These are phyloP conservation scores for Limnomonas spitsbergensis DNA, from an alignment of 139 green algal species.

Conservation along the genomic window DNA sequence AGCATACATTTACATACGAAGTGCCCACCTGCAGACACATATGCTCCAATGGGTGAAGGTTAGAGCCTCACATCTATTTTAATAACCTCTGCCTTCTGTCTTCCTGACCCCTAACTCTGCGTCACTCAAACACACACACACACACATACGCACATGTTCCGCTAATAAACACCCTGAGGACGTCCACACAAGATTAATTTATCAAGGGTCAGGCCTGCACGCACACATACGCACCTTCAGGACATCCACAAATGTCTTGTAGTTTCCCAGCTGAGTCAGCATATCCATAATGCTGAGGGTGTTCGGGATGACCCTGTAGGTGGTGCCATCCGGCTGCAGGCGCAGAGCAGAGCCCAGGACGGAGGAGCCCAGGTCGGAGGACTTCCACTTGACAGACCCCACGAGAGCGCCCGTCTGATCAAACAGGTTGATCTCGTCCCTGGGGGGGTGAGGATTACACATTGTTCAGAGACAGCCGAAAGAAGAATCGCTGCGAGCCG, in stretches of 20 bases:
- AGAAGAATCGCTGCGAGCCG: too few relatives aligned
- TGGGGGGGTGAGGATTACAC: too few relatives aligned
- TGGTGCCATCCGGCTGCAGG: constrained; percentile 21
- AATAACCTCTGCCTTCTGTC: neutral
- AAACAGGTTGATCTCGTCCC: constrained; percentile 44
- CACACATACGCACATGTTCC: neutral
- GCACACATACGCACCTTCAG: constrained; percentile 44
- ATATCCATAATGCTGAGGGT: constrained; percentile 42
- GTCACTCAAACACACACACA: neutral
- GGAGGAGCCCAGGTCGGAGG: neutral
- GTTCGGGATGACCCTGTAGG: constrained; percentile 25
- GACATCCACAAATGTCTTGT: constrained; percentile 48
- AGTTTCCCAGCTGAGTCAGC: constrained; percentile 40
- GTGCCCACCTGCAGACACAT: too few relatives aligned
- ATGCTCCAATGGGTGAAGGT: neutral
- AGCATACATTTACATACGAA: too few relatives aligned
- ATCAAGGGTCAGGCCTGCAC: neutral
- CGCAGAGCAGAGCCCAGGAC: constrained; percentile 17
- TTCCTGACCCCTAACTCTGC: neutral
- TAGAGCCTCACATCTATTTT: neutral
- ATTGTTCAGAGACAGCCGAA: too few relatives aligned
- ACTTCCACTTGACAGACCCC: constrained; percentile 29
- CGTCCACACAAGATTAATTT: neutral
- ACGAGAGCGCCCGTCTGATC: constrained; percentile 16
- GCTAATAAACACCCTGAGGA: neutral